These are phyloP conservation scores for Monosporascus sp. DNA, from an alignment of 2,329 filamentous ascomycete genomes.

Conservation along the genomic window DNA sequence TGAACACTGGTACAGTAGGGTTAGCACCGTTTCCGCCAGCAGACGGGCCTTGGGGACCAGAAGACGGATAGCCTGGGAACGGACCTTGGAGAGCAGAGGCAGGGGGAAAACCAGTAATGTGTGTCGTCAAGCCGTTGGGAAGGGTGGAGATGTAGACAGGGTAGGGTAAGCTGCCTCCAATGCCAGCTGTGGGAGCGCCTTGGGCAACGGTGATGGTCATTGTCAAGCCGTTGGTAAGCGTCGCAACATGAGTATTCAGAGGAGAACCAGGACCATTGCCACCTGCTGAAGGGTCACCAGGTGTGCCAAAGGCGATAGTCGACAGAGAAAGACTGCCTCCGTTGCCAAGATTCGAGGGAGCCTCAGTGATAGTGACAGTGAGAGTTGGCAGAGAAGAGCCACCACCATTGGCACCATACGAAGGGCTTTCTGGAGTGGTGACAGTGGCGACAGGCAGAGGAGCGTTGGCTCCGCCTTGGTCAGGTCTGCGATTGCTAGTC, in stretches of 20 bases:
- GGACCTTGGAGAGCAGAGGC: background rate
- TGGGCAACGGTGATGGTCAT: background rate
- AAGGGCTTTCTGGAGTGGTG: too few relatives aligned
- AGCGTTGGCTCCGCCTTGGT: background rate
- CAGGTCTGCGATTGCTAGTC: background rate
- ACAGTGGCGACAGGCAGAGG: background rate
- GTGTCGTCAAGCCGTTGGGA: background rate
- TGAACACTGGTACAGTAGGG: background rate
- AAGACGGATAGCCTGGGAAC: background rate
- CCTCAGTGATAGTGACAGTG: background rate
- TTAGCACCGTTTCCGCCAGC: background rate
- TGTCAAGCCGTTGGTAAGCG: background rate
- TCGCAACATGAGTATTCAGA: background rate
- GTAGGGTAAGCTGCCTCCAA: background rate
- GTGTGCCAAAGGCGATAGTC: background rate
- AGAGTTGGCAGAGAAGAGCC: background rate
- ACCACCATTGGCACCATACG: background rate
- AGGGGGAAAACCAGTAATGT: background rate
- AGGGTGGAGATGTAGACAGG: background rate
- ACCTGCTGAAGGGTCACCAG: conserved; percentile 4
- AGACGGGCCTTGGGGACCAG: background rate
- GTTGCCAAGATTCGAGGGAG: background rate
- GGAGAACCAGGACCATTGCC: conserved; percentile 2
- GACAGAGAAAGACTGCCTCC: background rate
- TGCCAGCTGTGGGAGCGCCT: background rate